phyloP scores from a whole-genome alignment of 805 yeast genomes.

The Wickerhamiella siamensis region DNA sequence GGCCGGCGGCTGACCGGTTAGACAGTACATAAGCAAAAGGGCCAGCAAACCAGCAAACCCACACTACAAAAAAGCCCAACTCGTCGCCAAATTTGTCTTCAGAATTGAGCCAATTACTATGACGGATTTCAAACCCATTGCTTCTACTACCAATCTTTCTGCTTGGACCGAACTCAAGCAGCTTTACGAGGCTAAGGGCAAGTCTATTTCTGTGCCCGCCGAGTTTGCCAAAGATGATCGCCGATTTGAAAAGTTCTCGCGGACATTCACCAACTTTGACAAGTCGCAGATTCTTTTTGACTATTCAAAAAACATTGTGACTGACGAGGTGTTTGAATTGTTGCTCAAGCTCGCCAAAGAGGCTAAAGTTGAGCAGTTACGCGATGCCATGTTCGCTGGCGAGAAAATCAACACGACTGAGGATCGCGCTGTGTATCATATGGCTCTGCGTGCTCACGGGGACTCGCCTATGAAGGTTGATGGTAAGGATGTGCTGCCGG shows the following conservation, averaged over 20 bases:
- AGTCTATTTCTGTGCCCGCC: constrained; percentile 55
- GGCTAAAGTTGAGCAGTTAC: constrained; percentile 70
- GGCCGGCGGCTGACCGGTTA: no score
- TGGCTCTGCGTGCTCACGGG: constrained; percentile 88
- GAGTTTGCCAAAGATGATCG: constrained; percentile 62
- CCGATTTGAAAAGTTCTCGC: constrained; percentile 64
- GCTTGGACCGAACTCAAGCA: constrained; percentile 71
- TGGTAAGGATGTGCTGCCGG: constrained; percentile 78
- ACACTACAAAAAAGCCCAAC: no score
- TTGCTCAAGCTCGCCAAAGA: constrained; percentile 75
- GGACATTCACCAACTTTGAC: constrained; percentile 70
- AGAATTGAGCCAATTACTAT: no score
- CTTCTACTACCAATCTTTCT: constrained; percentile 35
- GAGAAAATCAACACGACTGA: constrained; percentile 91
- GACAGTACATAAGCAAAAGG: no score
- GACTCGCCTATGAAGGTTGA: constrained; percentile 76
- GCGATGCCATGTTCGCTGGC: constrained; percentile 88
- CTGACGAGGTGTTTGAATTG: constrained; percentile 59
- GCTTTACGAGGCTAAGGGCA: constrained; percentile 56
- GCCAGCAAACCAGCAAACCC: no score
- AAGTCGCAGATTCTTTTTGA: constrained; percentile 84
- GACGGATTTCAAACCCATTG: not conserved
- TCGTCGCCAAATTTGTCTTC: no score
- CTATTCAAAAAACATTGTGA: constrained; percentile 85
- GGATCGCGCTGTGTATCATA: constrained; percentile 85